These are phyloP conservation scores for Skeletonema marinoi DNA, from an alignment of 108 stramenopile species.

Conservation along the genomic window DNA sequence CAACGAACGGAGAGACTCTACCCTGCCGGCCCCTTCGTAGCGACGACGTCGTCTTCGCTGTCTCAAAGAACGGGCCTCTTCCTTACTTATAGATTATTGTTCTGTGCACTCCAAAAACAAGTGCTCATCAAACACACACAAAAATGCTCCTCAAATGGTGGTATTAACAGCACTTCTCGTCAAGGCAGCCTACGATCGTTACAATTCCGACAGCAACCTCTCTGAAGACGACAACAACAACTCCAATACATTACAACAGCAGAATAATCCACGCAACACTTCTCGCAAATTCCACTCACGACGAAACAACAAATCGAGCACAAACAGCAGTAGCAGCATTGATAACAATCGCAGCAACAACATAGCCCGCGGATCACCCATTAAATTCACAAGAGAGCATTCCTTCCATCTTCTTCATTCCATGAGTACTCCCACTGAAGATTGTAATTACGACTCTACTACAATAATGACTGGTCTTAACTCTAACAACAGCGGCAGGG, in stretches of 20 bases:
- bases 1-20: no score
- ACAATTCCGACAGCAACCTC: background rate
- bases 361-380: no score
- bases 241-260: background rate
- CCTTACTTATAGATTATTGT: no score
- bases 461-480: background rate
- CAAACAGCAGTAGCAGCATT: background rate
- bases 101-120: no score
- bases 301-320: background rate
- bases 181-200: slow-evolving; percentile 14
- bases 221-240: background rate
- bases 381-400: background rate
- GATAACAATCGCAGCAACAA: background rate
- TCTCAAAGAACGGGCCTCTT: no score
- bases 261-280: background rate
- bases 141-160: background rate
- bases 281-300: background rate
- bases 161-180: slow-evolving; percentile 8
- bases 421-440: background rate
- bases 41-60: no score
- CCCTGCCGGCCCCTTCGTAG: no score
- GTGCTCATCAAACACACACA: no score
- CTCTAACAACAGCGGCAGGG: background rate
- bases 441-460: background rate
- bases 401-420: background rate